Evolutionary conservation across 768 basidiomycete species (phyloP).

Genomic region (Tulasnella sp.): DNA sequence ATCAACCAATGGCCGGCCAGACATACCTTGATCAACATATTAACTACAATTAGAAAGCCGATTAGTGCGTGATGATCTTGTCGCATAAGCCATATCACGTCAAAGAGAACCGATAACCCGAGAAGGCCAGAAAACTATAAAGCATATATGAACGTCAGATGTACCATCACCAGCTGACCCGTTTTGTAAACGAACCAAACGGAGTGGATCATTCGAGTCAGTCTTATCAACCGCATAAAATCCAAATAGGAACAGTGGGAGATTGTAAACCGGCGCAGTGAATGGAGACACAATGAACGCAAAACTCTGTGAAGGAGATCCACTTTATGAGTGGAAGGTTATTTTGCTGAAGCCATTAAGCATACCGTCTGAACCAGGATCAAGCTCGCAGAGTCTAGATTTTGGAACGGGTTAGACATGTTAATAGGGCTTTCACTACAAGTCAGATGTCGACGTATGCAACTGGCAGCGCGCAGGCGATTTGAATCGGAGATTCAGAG

Average conservation of each 20-base stretch:
- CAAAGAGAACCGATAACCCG: slow-evolving; percentile 47
- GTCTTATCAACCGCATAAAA: slow-evolving; percentile 54
- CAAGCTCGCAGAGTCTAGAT: too few species aligned
- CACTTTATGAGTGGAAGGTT: too few species aligned
- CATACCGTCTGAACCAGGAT: too few species aligned
- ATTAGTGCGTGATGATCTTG: slow-evolving; percentile 45
- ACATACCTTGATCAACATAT: slow-evolving; percentile 47
- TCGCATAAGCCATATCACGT: slow-evolving; percentile 46
- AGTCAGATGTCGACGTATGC: too few species aligned
- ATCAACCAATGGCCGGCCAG: not conserved
- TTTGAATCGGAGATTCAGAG: too few species aligned
- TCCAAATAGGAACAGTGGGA: slow-evolving; percentile 74
- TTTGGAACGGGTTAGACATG: too few species aligned
- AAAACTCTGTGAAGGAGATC: too few species aligned
- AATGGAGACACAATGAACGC: slow-evolving; percentile 15
- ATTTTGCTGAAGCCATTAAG: too few species aligned
- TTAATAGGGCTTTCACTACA: too few species aligned
- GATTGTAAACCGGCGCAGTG: slow-evolving; percentile 40
- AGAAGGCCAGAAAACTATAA: slow-evolving; percentile 53
- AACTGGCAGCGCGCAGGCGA: too few species aligned
- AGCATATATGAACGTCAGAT: not conserved
- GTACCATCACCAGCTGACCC: not conserved
- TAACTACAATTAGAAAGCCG: slow-evolving; percentile 40
- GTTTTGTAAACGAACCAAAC: slow-evolving; percentile 35
- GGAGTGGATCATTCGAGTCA: slow-evolving; percentile 51